Conservation (phyloP, 2,329 filamentous ascomycete genomes). For the Epichloe sibirici region DNA sequence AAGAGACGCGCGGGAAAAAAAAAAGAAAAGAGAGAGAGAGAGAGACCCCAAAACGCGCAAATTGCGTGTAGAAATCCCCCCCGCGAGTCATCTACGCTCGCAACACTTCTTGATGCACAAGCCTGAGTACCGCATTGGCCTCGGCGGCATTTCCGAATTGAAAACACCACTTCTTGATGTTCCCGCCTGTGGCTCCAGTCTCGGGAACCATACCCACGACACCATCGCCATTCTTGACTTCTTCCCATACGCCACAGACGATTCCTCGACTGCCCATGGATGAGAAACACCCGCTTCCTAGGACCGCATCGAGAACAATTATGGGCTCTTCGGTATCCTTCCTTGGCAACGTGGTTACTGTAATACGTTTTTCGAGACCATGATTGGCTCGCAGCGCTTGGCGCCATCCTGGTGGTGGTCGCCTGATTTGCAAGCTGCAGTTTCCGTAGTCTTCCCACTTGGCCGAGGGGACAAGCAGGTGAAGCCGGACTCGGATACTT, state of each 20-base stretch:
- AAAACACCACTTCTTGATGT: constrained; percentile 52
- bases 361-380: constrained; percentile 71
- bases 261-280: constrained; percentile 75
- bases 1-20: neutral
- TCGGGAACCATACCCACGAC: constrained; percentile 39
- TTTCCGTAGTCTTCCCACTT: constrained; percentile 91
- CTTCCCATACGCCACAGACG: constrained; percentile 79
- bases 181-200: constrained; percentile 38
- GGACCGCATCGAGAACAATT: constrained; percentile 67
- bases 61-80: neutral
- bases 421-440: constrained; percentile 70
- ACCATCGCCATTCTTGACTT: constrained; percentile 51
- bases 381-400: constrained; percentile 48
- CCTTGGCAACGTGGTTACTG: constrained; percentile 61
- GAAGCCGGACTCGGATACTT: constrained; percentile 77
- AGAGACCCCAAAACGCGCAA: neutral
- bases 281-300: constrained; percentile 77
- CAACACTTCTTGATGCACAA: constrained; percentile 45
- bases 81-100: constrained; percentile 16
- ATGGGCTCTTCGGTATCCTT: constrained; percentile 43
- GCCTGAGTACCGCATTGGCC: constrained; percentile 42
- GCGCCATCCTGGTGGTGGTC: constrained; percentile 50
- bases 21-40: neutral
- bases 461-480: constrained; percentile 59
- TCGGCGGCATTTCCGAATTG: constrained; percentile 42